Evolutionary conservation across 805 yeast species (phyloP).

Genomic region (Metschnikowia drakensbergensis): DNA sequence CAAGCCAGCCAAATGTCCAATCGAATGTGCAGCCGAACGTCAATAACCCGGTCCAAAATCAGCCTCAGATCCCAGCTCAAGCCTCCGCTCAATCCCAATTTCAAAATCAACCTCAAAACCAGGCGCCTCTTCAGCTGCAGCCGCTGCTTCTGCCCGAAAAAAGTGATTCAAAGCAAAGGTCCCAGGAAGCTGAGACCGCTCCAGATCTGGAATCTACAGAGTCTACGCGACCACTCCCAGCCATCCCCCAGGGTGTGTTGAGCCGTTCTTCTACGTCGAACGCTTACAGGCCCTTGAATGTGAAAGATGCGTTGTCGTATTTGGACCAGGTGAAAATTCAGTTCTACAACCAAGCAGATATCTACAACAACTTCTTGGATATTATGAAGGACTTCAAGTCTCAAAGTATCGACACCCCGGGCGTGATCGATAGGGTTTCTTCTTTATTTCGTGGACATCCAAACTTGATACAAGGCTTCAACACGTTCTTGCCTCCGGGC

Average conservation of each 20-base stretch:
- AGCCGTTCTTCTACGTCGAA: conserved; percentile 40
- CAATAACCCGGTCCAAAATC: background rate
- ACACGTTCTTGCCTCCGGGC: conserved; percentile 96
- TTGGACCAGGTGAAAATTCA: conserved; percentile 94
- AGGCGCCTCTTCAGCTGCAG: conserved; percentile 20
- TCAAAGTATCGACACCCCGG: conserved; percentile 95
- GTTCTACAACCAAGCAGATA: conserved; percentile 89
- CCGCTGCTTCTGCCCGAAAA: conserved; percentile 10
- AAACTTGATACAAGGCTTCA: conserved; percentile 90
- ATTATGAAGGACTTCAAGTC: conserved; percentile 99
- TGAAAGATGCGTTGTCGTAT: conserved; percentile 92
- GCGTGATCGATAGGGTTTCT: conserved; percentile 94
- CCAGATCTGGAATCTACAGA: conserved; percentile 22
- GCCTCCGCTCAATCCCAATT: conserved; percentile 14
- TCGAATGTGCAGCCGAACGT: conserved; percentile 18
- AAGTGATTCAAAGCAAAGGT: background rate
- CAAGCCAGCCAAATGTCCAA: conserved; percentile 27
- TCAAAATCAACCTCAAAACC: conserved; percentile 12
- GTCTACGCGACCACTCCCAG: conserved; percentile 19
- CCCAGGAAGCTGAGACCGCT: conserved; percentile 2
- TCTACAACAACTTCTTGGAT: conserved; percentile 91
- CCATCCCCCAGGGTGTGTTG: conserved; percentile 27
- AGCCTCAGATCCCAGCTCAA: background rate
- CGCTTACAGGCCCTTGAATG: conserved; percentile 78
- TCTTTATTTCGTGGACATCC: conserved; percentile 90